Evolutionary conservation across 2,329 filamentous ascomycete species (phyloP), one percentile per base, ranked within the genome.

Genomic region (Phialemonium atrogriseum): DNA sequence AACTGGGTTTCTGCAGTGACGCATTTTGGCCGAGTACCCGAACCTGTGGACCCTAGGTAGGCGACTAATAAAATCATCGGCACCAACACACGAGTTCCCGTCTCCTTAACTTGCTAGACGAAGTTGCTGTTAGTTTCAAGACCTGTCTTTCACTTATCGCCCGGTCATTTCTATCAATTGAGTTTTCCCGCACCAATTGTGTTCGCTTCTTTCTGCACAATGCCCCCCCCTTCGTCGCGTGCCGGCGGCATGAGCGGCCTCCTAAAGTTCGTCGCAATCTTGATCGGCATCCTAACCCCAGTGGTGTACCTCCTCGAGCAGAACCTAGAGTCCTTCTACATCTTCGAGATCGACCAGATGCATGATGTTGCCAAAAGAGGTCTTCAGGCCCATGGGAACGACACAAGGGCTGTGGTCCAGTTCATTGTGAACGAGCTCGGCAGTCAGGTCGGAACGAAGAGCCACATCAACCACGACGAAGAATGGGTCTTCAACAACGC

Each of bases 401-500:
- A 89, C 62, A 93, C 85, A 10, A 58, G 66, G 35, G 65, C 66
- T 34, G 70, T 87, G 8, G 80, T 86, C 38, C 52, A 68, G 42
- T 77, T 72, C 59, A 87, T 93, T 44, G 75, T 84, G 31, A 50
- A 61, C 38, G 78, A 85, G 59, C 68, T 93, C 34, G 63, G 66
- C 44, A 60, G 62, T 44, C 70, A 67, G 56, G 63, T 49, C 69
- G 64, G 47, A 46, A 61, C 52, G 53, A 59, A 30, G 46, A 49
- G 30, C 37, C 62, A 84, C 56, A 51, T 89, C 51, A 86, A 82
- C 60, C 53, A 73, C 34, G 63, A 80, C 37, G 76, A 89, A 60
- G 81, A 89, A 57, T 94, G 85, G 85, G 69, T 93, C 27, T 89
- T 94, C 50, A 94, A 93, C 68, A 93, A 93, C 51, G 85, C 85